A percentile compares a stretch with the other conserved stretches of the same genome.
phyloP scores from a whole-genome alignment of 2,329 filamentous ascomycete genomes.

The Tolypocladium sp. region DNA sequence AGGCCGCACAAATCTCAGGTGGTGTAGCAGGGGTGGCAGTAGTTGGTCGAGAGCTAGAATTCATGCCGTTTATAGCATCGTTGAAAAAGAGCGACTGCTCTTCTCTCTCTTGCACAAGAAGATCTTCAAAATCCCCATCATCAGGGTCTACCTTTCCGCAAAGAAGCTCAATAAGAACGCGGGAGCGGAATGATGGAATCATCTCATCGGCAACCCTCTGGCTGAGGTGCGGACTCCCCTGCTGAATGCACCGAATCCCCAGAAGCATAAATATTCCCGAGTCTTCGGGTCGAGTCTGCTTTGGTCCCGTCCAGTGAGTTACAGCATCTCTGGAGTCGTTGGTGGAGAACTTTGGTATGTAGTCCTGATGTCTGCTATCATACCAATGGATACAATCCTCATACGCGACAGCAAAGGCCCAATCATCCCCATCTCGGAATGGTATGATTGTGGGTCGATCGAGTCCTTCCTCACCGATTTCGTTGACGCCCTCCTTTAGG shows the following conservation, averaged over 20 bases:
- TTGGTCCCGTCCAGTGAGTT: not conserved
- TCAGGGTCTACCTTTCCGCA: conserved; percentile 1
- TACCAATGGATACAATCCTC: not conserved
- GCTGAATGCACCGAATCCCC: conserved; percentile 2
- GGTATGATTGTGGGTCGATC: not conserved
- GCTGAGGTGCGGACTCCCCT: conserved; percentile 1
- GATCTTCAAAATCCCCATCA: not conserved
- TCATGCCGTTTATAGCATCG: not conserved
- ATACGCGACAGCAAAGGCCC: conserved; percentile 1
- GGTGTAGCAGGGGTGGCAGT: not conserved
- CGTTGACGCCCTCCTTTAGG: not conserved
- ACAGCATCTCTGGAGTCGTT: not conserved
- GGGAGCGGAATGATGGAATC: not conserved
- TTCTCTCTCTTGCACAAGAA: not conserved
- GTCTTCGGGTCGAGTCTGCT: not conserved
- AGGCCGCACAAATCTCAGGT: not conserved
- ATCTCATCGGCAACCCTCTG: not conserved
- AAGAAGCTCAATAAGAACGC: conserved; percentile 1
- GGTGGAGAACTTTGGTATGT: not conserved
- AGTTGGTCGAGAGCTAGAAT: not conserved
- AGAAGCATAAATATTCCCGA: conserved; percentile 2
- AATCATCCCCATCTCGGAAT: not conserved
- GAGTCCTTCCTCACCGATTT: not conserved
- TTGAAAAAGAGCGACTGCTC: conserved; percentile 1
- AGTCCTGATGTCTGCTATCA: not conserved